phyloP scores from a whole-genome alignment of 1,284 basidiomycete genomes.

The Taiwanofungus camphoratus region DNA sequence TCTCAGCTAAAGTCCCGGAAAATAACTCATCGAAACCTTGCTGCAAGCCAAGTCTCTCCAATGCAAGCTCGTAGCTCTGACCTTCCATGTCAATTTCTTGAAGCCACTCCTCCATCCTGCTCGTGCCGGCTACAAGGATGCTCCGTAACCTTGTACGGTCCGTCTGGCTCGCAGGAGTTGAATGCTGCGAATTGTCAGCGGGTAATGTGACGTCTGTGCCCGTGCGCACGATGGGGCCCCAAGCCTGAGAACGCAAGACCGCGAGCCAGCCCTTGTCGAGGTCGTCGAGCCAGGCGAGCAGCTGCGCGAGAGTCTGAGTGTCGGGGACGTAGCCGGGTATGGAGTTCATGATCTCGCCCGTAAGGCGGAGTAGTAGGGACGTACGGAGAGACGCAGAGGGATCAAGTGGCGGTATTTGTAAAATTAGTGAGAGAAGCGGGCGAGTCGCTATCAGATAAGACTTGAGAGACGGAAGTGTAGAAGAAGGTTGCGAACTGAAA shows the following conservation, averaged over 20 bases:
- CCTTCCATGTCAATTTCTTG: conserved; percentile 26
- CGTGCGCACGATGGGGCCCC: conserved; percentile 45
- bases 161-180: conserved; percentile 54
- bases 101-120: conserved; percentile 65
- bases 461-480: conserved; percentile 47
- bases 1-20: conserved; percentile 46
- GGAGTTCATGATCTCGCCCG: conserved; percentile 53
- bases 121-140: conserved; percentile 52
- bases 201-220: conserved; percentile 44
- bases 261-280: conserved; percentile 67
- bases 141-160: conserved; percentile 62
- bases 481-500: conserved; percentile 47
- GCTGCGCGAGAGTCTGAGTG: conserved; percentile 37
- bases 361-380: conserved; percentile 61
- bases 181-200: conserved; percentile 27
- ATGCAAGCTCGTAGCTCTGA: conserved; percentile 18
- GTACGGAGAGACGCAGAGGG: conserved; percentile 61
- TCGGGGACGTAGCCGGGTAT: conserved; percentile 53
- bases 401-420: conserved; percentile 67
- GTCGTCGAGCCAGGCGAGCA: conserved; percentile 61
- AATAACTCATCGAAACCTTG: conserved; percentile 61
- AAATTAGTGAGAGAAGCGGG: conserved; percentile 49
- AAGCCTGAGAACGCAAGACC: conserved; percentile 54
- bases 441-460: conserved; percentile 53
- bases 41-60: conserved; percentile 48